These are phyloP conservation scores for Globisporangium viniferum DNA, from an alignment of 352 stramenopile genomes.

Conservation along the genomic window DNA sequence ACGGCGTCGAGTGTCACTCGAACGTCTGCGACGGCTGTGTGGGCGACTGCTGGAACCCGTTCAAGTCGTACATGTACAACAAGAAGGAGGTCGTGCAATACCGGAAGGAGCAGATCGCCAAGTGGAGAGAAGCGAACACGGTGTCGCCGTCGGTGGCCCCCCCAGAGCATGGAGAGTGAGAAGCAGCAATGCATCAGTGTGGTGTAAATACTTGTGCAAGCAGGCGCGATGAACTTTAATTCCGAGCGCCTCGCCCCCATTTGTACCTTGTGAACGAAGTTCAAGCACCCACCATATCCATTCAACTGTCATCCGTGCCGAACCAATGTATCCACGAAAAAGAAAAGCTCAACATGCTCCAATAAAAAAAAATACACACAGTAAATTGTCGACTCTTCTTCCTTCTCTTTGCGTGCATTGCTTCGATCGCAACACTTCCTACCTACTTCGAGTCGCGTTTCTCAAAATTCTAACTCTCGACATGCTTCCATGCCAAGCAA, in stretches of 20 bases:
- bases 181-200: conserved; percentile 28
- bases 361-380: conserved; percentile 7
- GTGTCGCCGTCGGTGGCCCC: neutral
- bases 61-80: conserved; percentile 74
- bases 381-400: neutral
- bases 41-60: conserved; percentile 70
- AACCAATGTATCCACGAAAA: neutral
- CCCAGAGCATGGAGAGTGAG: neutral
- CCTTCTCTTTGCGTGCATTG: neutral
- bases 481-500: neutral
- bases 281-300: neutral
- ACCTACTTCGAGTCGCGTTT: neutral
- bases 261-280: neutral
- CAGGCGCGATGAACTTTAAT: neutral
- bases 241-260: neutral
- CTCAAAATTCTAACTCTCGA: neutral
- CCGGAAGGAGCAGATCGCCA: conserved; percentile 62
- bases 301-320: neutral
- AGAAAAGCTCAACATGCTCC: neutral
- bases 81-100: conserved; percentile 64
- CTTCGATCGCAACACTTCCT: neutral
- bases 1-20: conserved; percentile 72
- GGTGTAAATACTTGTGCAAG: conserved; percentile 21
- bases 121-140: conserved; percentile 38
- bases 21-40: conserved; percentile 72